Base-by-base conservation (phyloP, 1,284 basidiomycete genomes). In the Trichosporon sp. region DNA sequence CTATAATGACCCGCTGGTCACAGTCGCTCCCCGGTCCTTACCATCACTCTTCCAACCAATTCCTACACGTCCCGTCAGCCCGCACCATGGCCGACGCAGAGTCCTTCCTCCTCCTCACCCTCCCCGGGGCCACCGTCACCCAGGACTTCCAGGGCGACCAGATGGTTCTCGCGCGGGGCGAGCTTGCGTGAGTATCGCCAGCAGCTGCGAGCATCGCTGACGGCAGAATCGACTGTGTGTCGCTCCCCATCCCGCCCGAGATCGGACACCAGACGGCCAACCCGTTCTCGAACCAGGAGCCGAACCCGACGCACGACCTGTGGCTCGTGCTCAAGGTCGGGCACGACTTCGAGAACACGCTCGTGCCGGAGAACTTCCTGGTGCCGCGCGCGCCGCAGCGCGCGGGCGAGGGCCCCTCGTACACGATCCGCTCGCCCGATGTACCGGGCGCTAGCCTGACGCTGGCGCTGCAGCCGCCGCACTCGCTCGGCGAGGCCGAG, bases 381-480 rank as follows among this genome's bases (percentile, higher is more conserved):
- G 63, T 35, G 7, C 71, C 11, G 73, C 68, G n/a, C 42, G 65
- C 44, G 53, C 67, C 63, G 58, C 68, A 38, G 44, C 70, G 67
- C 51, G 70, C 73, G 23, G 74, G 70, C 69, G 73, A 72, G 2
- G 74, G 83, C 27, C 75, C 79, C 4, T 78, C 76, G 12, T 72
- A 72, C 65, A 66, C 51, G 21, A 53, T 72, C 65, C 53, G 47
- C 51, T 35, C 60, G 8, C 74, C 76, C 2, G 74, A 78, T 68
- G 68, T 80, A 1, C 75, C 75, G 2, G 71, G 78, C 13, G 77
- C 78, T 0, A 73, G 72, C 9, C 76, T 88, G 11, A 82, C 83
- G 2, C 74, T 91, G 53, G 75, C 80, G 4, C 72, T 88, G 18
- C 85, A 85, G 4, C 38, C 68, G 15, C 71, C 71, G 2, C 66